A percentile compares a stretch with the other conserved stretches of the same genome.
phyloP scores from a whole-genome alignment of 129 eudicot genomes.

The carrot (Daucus carota) region DNA sequence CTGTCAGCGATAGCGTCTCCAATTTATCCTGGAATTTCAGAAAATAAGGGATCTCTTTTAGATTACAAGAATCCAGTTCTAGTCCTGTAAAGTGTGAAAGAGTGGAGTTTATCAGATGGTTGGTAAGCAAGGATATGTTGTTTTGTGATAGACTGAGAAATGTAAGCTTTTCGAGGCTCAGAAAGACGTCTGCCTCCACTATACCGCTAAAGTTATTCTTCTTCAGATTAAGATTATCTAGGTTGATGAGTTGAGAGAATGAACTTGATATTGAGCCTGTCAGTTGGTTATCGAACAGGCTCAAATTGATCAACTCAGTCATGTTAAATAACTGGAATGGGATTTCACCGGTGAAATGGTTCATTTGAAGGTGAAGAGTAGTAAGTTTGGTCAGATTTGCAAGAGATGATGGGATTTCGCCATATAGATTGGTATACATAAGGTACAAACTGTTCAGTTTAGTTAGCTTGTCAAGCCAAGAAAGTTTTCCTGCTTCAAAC shows the following conservation, averaged over 20 bases:
- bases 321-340: conserved; percentile 23
- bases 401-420: conserved; percentile 12
- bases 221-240: not conserved
- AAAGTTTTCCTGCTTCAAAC: not conserved
- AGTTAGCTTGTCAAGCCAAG: conserved; percentile 21
- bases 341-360: conserved; percentile 11
- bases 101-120: conserved; percentile 7
- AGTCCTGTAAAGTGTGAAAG: not conserved
- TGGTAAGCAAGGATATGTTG: conserved; percentile 3
- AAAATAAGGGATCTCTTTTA: conserved; percentile 4
- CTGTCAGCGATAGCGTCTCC: not conserved
- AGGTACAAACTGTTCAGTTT: conserved; percentile 3
- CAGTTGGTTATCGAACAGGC: not conserved
- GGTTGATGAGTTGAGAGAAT: conserved; percentile 16
- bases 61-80: not conserved
- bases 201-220: conserved; percentile 17
- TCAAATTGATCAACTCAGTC: not conserved
- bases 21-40: conserved; percentile 5
- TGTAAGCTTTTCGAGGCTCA: conserved; percentile 17
- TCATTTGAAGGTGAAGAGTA: not conserved
- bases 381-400: conserved; percentile 24
- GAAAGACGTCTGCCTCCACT: conserved; percentile 16
- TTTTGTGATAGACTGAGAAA: conserved; percentile 12
- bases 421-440: not conserved
- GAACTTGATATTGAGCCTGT: conserved; percentile 21